phyloP scores from a whole-genome alignment of 2,329 filamentous ascomycete genomes.

The Arthrinium phaeospermum region DNA sequence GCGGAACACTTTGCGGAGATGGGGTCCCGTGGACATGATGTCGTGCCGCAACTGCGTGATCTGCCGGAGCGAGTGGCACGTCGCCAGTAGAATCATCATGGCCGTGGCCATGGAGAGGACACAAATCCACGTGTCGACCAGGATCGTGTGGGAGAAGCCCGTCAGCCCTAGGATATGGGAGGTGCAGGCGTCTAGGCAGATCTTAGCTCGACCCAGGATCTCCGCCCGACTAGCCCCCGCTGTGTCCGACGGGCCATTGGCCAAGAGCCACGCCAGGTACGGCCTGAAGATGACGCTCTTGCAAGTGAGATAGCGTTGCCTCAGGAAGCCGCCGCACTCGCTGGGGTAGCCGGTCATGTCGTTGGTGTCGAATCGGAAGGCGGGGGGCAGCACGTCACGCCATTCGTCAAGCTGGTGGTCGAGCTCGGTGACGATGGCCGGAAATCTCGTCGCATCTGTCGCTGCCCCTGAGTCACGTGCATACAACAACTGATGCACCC shows the following conservation, averaged over 20 bases:
- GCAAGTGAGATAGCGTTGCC: constrained; percentile 58
- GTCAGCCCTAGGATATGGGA: constrained; percentile 55
- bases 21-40: constrained; percentile 45
- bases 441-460: constrained; percentile 51
- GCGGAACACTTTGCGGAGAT: constrained; percentile 46
- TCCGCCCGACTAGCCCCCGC: constrained; percentile 31
- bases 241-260: constrained; percentile 31
- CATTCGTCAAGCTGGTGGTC: constrained; percentile 56
- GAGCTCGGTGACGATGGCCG: constrained; percentile 53
- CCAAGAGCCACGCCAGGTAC: constrained; percentile 56
- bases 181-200: constrained; percentile 53
- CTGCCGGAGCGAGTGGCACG: constrained; percentile 46
- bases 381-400: constrained; percentile 51
- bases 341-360: constrained; percentile 35
- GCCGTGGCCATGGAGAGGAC: constrained; percentile 56
- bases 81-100: constrained; percentile 55
- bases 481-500: constrained; percentile 56
- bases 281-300: constrained; percentile 58
- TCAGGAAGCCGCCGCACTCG: constrained; percentile 53
- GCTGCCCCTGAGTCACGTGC: constrained; percentile 50
- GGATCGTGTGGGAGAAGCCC: constrained; percentile 54
- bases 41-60: constrained; percentile 45
- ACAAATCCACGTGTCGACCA: constrained; percentile 62
- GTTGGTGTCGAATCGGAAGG: constrained; percentile 46
- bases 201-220: constrained; percentile 37